Base-by-base conservation (phyloP, 371 early-diverging fungal species). In the Mucor saturninus region DNA sequence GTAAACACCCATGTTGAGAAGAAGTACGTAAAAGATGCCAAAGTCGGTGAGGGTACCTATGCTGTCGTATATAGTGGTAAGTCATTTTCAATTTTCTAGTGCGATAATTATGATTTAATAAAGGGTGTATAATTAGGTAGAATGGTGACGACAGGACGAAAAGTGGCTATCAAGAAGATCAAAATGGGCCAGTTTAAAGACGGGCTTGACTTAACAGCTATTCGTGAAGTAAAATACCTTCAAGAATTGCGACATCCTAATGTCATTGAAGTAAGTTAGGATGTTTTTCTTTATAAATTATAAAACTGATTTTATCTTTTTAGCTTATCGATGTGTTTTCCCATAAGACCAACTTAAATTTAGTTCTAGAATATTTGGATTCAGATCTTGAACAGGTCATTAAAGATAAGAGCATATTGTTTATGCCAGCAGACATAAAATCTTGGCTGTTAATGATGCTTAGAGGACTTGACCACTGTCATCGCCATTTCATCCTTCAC, bases 361-460 rank as follows among this genome's bases (percentile, higher is more conserved):
- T 99, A 54, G 98, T 99, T 1, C 84, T 99, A 9, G 99, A 99
- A 76, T 99, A 89, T 64, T 76, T 98, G 59, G 96, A 97, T 61
- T 91, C 94, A 6, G 99, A 99, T 77, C 74, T 99, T 52, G 99
- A 99, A 73, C 89, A 89, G 76, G 88, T 99, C 45, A 99, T 99
- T 78, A 97, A 97, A 71, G 97, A 98, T 68, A 92, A 91, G 64
- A 85, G 83, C 49, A 80, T 99, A 31, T 85, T 97, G 21, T 97
- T 99, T 73, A 93, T 93, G 88, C 92, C 97, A 3, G 94, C 91
- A 3, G 99, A 99, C 75, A 95, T 99, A 50, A 99, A 99, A 74
- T 89, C 93, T 56, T 99, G 99, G 99, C 91, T 99, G 92, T 60
- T 95, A 62, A 99, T 99, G 99, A 92, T 95, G 50, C 72, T 99